Conservation (phyloP, 2,329 filamentous ascomycete genomes). For the Ophiosphaerella narmari region DNA sequence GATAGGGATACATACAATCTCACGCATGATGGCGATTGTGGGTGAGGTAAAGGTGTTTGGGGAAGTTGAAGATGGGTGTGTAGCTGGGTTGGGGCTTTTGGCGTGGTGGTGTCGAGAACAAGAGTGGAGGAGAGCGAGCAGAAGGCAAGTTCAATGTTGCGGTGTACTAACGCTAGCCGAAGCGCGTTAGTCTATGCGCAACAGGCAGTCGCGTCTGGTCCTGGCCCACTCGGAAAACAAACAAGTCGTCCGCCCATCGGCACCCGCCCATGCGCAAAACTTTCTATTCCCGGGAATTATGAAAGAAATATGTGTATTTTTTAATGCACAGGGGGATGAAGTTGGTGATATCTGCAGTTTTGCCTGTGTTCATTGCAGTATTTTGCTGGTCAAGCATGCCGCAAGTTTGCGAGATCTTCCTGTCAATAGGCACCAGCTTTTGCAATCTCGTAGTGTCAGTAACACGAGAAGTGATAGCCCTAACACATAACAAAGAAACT, state of each 20-base stretch:
- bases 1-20: conserved; percentile 63
- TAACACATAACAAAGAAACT: background rate
- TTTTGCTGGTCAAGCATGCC: no score
- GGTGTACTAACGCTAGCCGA: conserved; percentile 22
- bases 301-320: background rate
- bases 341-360: no score
- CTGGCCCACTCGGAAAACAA: no score
- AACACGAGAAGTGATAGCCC: no score
- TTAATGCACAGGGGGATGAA: no score
- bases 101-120: conserved; percentile 39
- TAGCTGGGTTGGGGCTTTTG: conserved; percentile 33
- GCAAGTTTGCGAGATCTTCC: background rate
- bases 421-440: conserved; percentile 8
- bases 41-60: conserved; percentile 27
- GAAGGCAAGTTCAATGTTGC: conserved; percentile 24
- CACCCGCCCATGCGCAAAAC: background rate
- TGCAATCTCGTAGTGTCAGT: background rate
- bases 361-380: no score
- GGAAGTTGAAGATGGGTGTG: conserved; percentile 38
- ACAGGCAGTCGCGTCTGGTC: background rate
- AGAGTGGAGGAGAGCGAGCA: conserved; percentile 35
- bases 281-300: no score
- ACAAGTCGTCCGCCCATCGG: background rate
- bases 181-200: conserved; percentile 1
- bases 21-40: conserved; percentile 62